Conservation (phyloP, 2,329 filamentous ascomycete genomes). For the Sporothrix brasiliensis region DNA sequence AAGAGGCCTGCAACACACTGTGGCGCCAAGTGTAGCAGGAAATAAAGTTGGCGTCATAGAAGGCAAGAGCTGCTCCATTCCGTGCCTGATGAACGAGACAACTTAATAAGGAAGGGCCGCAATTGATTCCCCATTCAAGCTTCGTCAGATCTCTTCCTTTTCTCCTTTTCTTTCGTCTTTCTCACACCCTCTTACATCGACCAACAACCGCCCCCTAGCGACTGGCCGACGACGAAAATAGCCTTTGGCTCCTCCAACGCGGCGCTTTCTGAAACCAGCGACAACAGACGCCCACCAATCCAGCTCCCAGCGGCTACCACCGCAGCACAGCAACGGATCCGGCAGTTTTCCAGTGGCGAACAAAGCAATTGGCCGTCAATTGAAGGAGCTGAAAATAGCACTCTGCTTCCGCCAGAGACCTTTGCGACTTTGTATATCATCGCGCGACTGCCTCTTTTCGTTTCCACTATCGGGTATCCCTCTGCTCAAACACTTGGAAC, state of each 20-base stretch:
- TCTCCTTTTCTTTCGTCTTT: not conserved
- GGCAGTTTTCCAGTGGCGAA: slow-evolving; percentile 28
- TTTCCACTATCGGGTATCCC: not conserved
- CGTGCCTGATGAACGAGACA: not conserved
- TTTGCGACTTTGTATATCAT: slow-evolving; percentile 1
- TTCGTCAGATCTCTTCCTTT: not conserved
- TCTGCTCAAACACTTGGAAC: not conserved
- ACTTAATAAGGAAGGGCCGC: slow-evolving; percentile 17
- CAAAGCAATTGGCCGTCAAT: slow-evolving; percentile 24
- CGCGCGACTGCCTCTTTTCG: not conserved
- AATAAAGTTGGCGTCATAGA: slow-evolving; percentile 9
- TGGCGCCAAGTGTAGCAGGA: slow-evolving; percentile 3
- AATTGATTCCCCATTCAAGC: not conserved
- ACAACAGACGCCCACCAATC: slow-evolving; percentile 32
- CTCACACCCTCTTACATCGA: not conserved
- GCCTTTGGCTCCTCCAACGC: not conserved
- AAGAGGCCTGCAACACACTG: not conserved
- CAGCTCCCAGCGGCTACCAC: slow-evolving; percentile 30
- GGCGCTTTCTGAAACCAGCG: slow-evolving; percentile 36
- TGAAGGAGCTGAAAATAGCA: slow-evolving; percentile 19
- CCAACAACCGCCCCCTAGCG: not conserved
- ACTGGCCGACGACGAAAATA: slow-evolving; percentile 2
- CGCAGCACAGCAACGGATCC: slow-evolving; percentile 29
- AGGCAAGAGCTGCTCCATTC: not conserved
- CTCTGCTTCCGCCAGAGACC: not conserved